Evolutionary conservation across 2,329 filamentous ascomycete genomes (phyloP), one percentile per base, ranked within the genome.

Genomic region (Erysiphe pulchra): DNA sequence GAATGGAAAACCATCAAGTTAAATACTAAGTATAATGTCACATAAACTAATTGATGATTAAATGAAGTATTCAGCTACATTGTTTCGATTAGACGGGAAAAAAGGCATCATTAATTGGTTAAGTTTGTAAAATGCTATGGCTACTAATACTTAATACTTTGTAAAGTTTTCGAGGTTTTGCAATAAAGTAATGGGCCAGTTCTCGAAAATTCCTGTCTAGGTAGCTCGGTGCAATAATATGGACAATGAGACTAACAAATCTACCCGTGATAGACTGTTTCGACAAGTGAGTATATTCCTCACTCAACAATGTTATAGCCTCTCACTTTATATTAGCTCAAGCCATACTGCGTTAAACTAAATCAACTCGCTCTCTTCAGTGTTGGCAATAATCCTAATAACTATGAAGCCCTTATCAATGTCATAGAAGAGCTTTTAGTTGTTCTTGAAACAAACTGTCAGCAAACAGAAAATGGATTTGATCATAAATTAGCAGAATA

Each of bases 401-500:
- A 58, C 38, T 58, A 62, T 4, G 65, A 61, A 46, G 60, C 66
- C 46, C 59, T 77, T 41, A 57, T 63, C 24, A 56, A 61, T 8
- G 62, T 71, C 24, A 64, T 63, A 1, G 57, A 60, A 20, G 61
- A 66, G 47, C 58, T 76, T 2, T 59, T 65, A 30, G 50, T 51
- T 18, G 58, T 71, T n/a, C 59, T 76, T 4, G 56, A 65, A 48
- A 34, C 48, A 42, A 54, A 54, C 18, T 59, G 55, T 46, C 40
- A 56, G 57, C 31, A 68, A 68, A 53, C 53, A 63, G 65, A 73
- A 50, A 57, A 63, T 1, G 63, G 65, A 0, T 60, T 95, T 16
- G 83, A 94, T 58, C 70, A 77, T 45, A 87, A 85, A 58, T 65
- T 95, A 16, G 84, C 86, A 13, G 86, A 94, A 63, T 98, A 95